Conservation (phyloP, 495 filamentous ascomycete species). For the Penicillium maclennaniae region DNA sequence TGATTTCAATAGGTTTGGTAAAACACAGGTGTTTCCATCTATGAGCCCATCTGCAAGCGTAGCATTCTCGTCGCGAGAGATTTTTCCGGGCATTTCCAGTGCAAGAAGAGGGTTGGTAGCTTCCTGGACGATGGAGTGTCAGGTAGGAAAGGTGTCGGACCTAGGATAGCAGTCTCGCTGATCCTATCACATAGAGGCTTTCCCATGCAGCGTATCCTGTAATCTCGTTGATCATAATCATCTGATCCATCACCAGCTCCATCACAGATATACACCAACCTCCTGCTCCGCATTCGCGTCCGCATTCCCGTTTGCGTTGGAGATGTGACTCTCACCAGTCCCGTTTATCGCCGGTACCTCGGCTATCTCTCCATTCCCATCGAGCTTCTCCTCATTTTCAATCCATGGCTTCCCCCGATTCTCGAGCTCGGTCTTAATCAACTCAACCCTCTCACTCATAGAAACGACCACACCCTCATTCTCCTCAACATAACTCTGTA, state of each 20-base stretch:
- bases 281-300: conserved; percentile 30
- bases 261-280: conserved; percentile 63
- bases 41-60: background rate
- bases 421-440: conserved; percentile 74
- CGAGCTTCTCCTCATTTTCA: conserved; percentile 38
- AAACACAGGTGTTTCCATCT: background rate
- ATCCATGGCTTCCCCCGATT: conserved; percentile 66
- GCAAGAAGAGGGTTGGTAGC: no score
- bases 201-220: background rate
- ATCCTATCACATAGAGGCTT: background rate
- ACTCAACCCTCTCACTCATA: conserved; percentile 66
- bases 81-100: no score
- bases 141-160: no score
- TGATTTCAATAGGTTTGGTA: conserved; percentile 4
- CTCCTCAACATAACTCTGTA: conserved; percentile 50
- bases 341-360: conserved; percentile 28
- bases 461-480: conserved; percentile 70
- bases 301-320: background rate
- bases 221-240: background rate
- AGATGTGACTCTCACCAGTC: conserved; percentile 26
- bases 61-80: background rate
- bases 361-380: conserved; percentile 10
- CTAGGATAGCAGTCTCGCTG: no score
- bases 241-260: background rate
- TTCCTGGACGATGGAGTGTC: background rate